Conservation (phyloP, 352 stramenopile genomes). For the Globisporangium solare region DNA sequence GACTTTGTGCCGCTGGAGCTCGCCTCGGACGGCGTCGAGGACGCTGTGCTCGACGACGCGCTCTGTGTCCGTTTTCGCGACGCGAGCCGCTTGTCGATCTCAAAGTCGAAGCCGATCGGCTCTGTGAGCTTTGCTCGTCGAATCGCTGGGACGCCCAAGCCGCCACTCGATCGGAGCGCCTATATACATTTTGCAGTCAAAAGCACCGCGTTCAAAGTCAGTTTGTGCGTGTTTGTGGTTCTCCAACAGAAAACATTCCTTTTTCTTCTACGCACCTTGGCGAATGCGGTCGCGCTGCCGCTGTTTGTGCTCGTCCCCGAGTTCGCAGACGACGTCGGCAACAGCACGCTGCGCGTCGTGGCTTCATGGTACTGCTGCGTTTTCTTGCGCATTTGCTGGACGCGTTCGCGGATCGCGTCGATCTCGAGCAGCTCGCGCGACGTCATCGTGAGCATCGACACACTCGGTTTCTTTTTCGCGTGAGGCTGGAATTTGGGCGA, state of each 20-base stretch:
- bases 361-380: slow-evolving; percentile 63
- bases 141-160: slow-evolving; percentile 60
- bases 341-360: slow-evolving; percentile 35
- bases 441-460: slow-evolving; percentile 52
- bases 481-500: slow-evolving; percentile 58
- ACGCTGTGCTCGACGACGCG: not conserved
- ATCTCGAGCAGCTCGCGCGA: slow-evolving; percentile 77
- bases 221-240: too few species aligned
- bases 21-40: not conserved
- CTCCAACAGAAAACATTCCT: not conserved
- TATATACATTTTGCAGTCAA: slow-evolving; percentile 10
- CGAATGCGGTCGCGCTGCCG: slow-evolving; percentile 34
- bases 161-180: slow-evolving; percentile 55
- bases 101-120: slow-evolving; percentile 60
- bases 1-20: not conserved
- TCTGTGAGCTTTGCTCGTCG: slow-evolving; percentile 61
- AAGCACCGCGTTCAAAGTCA: not conserved
- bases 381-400: slow-evolving; percentile 48
- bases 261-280: slow-evolving; percentile 15
- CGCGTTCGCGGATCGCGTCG: slow-evolving; percentile 52
- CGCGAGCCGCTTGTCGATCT: slow-evolving; percentile 52
- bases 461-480: slow-evolving; percentile 27
- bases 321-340: not conserved
- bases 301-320: slow-evolving; percentile 17
- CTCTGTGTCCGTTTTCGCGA: slow-evolving; percentile 5